Conservation (phyloP, 2,329 filamentous ascomycete genomes). For the Nothomitra cinnamomea region DNA sequence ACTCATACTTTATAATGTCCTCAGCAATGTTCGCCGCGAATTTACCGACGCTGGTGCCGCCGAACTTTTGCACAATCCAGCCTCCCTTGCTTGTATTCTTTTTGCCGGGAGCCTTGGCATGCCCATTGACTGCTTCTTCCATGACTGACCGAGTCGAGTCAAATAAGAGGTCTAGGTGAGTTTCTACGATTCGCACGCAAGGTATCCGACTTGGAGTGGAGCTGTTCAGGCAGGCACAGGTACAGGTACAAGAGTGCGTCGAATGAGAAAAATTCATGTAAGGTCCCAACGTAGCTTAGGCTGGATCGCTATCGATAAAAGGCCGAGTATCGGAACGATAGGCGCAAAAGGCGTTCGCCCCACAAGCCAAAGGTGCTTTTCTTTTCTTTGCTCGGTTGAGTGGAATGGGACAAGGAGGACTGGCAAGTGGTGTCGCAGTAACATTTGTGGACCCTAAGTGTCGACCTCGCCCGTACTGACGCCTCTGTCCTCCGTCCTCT, state of each 20-base stretch:
- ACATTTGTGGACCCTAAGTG: no score
- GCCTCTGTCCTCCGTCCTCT: no score
- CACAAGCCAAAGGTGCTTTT: no score
- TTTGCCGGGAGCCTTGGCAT: neutral
- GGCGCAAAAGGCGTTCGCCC: no score
- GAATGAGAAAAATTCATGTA: neutral
- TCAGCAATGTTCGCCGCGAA: constrained; percentile 46
- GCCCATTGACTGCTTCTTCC: neutral
- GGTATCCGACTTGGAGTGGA: neutral
- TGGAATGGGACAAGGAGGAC: no score
- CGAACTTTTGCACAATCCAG: constrained; percentile 92
- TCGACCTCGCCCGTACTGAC: no score
- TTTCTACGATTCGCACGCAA: neutral
- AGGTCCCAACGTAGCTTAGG: neutral
- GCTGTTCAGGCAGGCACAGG: neutral
- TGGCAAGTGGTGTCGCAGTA: no score
- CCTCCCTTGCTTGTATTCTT: neutral
- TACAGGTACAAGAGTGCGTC: neutral
- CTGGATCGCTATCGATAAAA: neutral
- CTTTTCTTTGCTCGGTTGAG: no score
- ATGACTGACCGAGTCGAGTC: neutral
- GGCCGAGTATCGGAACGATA: no score
- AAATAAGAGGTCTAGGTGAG: neutral
- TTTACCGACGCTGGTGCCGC: constrained; percentile 89
- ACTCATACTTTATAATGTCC: constrained; percentile 44